A percentile compares a stretch with the other conserved stretches of the same genome.
Conservation (phyloP, 202 grass and related monocot species). For the Cymbopogon flexuosus region DNA sequence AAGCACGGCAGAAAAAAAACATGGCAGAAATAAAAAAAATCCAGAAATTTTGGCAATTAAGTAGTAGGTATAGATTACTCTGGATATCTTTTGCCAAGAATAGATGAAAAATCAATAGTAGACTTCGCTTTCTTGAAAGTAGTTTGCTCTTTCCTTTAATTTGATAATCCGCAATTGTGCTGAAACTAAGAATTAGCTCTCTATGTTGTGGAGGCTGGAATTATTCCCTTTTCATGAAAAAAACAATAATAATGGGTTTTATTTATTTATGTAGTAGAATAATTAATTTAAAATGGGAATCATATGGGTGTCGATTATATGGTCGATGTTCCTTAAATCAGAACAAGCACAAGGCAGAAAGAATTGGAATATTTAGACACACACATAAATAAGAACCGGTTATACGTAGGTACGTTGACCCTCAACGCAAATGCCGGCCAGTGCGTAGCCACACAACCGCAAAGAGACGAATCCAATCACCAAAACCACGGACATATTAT, state of each 20-base stretch:
- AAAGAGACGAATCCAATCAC: background rate
- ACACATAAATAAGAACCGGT: background rate
- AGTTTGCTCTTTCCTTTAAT: background rate
- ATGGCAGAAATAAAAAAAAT: too few relatives aligned
- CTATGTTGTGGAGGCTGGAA: background rate
- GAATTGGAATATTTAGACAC: constrained; percentile 10
- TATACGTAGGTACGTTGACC: background rate
- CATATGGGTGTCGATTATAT: background rate
- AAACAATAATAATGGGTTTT: background rate
- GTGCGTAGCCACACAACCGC: background rate
- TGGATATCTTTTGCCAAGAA: too few relatives aligned
- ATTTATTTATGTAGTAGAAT: background rate
- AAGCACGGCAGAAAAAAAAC: too few relatives aligned
- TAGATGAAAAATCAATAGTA: background rate
- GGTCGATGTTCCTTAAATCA: background rate
- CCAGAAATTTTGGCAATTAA: too few relatives aligned
- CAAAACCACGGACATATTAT: constrained; percentile 10
- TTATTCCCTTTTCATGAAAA: background rate
- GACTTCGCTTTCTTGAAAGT: background rate
- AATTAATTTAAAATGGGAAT: background rate
- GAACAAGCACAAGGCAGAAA: constrained; percentile 19
- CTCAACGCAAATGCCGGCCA: constrained; percentile 2
- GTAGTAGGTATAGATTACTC: too few relatives aligned
- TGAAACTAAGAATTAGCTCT: background rate
- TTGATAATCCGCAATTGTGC: background rate